Evolutionary conservation across 176 grass and related monocot genomes (phyloP), one percentile per base, ranked within the genome.

Genomic region (Eragrostis nindensis): DNA sequence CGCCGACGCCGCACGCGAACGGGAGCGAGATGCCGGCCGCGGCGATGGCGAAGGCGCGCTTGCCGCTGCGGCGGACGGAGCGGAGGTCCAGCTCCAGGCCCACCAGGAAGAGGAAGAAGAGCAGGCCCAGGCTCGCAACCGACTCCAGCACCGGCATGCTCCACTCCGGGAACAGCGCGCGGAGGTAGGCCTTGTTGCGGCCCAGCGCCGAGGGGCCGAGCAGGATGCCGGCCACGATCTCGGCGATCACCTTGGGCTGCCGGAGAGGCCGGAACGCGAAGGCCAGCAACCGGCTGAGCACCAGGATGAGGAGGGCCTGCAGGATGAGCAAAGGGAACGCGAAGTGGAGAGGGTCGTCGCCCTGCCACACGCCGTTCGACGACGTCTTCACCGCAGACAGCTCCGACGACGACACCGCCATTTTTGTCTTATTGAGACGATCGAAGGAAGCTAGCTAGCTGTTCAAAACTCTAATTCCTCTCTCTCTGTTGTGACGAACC

Each of bases 91-190:
- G 94, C 73, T 97, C 89, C 3, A 97, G 94, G 0, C 92, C 94
- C 5, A 94, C 87, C 18, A 97, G 88, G 87, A 97, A 97, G 25
- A 97, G 89, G 83, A 92, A 97, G 87, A 94, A 90, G 75, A 97
- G 87, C 53, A 97, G 89, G 74, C 94, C 94, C 3, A 97, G 91
- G 85, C 82, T 94, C 5, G 94, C 94, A 2, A 85, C 85, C 17
- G 91, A 90, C 74, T 97, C 94, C 7, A 97, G 94, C n/a, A 94
- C 85, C 0, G 91, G 91, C 13, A 73, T 53, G 89, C 94, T 97
- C 94, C 94, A 97, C 0, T 85, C 47, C 5, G 94, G 94, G 71
- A 97, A 97, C 3, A 97, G 8, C 7, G 45, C 82, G 36, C n/a
- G 48, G 6, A 97, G 87, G 88, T 97, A 97, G 7, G 67, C 1